A percentile compares a stretch with the other conserved stretches of the same genome.
Evolutionary conservation across 768 basidiomycete species (phyloP).

Genomic region (Boletus rex-veris): DNA sequence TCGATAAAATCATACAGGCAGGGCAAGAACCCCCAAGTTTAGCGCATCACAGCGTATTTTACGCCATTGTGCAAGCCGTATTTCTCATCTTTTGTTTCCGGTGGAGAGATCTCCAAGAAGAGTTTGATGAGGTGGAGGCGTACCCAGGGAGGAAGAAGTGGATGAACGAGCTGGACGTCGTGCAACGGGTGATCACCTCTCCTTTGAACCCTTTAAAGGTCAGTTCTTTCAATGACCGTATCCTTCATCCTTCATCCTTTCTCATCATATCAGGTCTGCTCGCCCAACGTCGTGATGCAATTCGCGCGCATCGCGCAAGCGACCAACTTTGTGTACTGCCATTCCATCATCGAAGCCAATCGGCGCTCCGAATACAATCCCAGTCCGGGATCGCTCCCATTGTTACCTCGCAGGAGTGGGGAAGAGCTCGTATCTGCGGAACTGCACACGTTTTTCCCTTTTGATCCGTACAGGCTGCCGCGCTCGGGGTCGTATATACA

Average conservation of each 20-base stretch:
- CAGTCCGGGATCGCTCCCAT: slow-evolving; percentile 18
- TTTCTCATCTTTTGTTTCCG: slow-evolving; percentile 98
- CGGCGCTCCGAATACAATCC: slow-evolving; percentile 56
- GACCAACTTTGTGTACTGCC: slow-evolving; percentile 91
- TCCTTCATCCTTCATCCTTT: too few species aligned
- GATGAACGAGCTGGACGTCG: slow-evolving; percentile 75
- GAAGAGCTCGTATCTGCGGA: slow-evolving; percentile 53
- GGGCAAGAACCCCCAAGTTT: slow-evolving; percentile 33
- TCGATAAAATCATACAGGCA: slow-evolving; percentile 47
- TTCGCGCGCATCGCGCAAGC: slow-evolving; percentile 92
- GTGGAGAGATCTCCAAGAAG: slow-evolving; percentile 81
- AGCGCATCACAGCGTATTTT: slow-evolving; percentile 71
- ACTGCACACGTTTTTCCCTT: slow-evolving; percentile 94
- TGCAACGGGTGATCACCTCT: slow-evolving; percentile 78
- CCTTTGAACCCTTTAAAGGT: slow-evolving; percentile 84
- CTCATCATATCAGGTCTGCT: slow-evolving; percentile 66
- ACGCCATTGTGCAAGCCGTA: slow-evolving; percentile 86
- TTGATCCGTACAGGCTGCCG: slow-evolving; percentile 93
- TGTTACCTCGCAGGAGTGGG: slow-evolving; percentile 24
- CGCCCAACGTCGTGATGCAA: slow-evolving; percentile 83
- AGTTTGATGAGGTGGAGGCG: slow-evolving; percentile 53
- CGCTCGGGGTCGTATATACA: slow-evolving; percentile 75
- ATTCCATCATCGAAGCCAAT: slow-evolving; percentile 88
- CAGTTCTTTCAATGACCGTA: not conserved
- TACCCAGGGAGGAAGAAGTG: slow-evolving; percentile 61